These are phyloP conservation scores for Pythium dissotocum DNA, from an alignment of 352 stramenopile genomes.

Conservation along the genomic window DNA sequence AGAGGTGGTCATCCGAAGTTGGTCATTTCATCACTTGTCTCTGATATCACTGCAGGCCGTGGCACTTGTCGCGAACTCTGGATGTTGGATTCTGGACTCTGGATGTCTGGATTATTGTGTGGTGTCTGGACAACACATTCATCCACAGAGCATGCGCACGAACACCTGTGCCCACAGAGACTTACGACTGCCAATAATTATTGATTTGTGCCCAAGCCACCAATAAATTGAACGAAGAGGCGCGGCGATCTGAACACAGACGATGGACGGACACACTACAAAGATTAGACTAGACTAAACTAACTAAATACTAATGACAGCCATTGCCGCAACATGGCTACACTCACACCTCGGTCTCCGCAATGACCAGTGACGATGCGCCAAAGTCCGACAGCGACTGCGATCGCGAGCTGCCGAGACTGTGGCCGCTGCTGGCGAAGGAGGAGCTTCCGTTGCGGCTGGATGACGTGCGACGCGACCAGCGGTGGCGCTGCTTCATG, in stretches of 20 bases:
- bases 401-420: slow-evolving; percentile 14
- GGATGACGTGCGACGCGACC: slow-evolving; percentile 54
- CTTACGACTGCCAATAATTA: not conserved
- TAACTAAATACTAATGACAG: slow-evolving; percentile 3
- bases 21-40: too few species aligned
- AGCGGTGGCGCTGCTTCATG: slow-evolving; percentile 31
- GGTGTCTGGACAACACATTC: too few species aligned
- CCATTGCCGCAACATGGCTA: slow-evolving; percentile 4
- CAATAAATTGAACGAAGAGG: slow-evolving; percentile 11
- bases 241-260: not conserved
- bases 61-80: too few species aligned
- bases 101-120: too few species aligned
- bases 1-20: too few species aligned
- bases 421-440: slow-evolving; percentile 22
- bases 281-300: slow-evolving; percentile 5
- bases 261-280: not conserved
- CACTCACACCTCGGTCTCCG: slow-evolving; percentile 29
- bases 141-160: too few species aligned
- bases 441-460: slow-evolving; percentile 26
- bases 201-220: not conserved
- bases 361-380: slow-evolving; percentile 19
- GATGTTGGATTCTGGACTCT: too few species aligned
- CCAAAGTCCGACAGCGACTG: slow-evolving; percentile 25
- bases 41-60: too few species aligned
- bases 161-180: too few species aligned